Evolutionary conservation across 179 eudicot species (phyloP).

Genomic region (Silene noctiflora): DNA sequence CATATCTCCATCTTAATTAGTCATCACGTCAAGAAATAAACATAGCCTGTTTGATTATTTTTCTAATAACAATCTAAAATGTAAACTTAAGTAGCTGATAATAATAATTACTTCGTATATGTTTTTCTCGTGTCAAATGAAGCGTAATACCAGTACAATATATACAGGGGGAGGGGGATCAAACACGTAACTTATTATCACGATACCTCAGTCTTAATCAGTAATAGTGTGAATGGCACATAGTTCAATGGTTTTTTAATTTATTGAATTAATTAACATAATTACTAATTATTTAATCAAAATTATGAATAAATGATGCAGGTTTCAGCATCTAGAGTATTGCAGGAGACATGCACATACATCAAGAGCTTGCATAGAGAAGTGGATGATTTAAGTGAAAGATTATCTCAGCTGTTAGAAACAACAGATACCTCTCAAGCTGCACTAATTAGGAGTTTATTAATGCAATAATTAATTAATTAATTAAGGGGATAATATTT

Average conservation of each 20-base stretch:
- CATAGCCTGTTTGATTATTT: background rate
- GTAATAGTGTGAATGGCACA: too few relatives aligned
- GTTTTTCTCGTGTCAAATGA: too few relatives aligned
- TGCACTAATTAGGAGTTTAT: constrained; percentile 50
- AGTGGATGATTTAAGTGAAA: constrained; percentile 52
- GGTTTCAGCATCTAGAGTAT: constrained; percentile 53
- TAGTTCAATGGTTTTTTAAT: too few relatives aligned
- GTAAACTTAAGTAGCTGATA: background rate
- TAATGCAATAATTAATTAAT: constrained; percentile 28
- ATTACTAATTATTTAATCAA: background rate
- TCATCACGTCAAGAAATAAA: too few relatives aligned
- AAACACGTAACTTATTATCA: too few relatives aligned
- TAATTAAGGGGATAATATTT: background rate
- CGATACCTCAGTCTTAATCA: too few relatives aligned
- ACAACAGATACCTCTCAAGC: constrained; percentile 51
- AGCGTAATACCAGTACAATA: too few relatives aligned
- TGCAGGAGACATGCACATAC: constrained; percentile 62
- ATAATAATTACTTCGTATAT: background rate
- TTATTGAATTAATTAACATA: too few relatives aligned
- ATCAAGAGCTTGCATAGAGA: constrained; percentile 54
- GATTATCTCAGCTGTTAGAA: constrained; percentile 50
- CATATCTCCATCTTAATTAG: too few relatives aligned
- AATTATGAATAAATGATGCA: constrained; percentile 17
- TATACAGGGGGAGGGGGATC: too few relatives aligned
- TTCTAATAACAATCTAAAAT: background rate